Percentiles rank a stretch among this genome's conserved stretches.
phyloP scores from a whole-genome alignment of 2,329 filamentous ascomycete genomes.

The Colletotrichum tabaci region DNA sequence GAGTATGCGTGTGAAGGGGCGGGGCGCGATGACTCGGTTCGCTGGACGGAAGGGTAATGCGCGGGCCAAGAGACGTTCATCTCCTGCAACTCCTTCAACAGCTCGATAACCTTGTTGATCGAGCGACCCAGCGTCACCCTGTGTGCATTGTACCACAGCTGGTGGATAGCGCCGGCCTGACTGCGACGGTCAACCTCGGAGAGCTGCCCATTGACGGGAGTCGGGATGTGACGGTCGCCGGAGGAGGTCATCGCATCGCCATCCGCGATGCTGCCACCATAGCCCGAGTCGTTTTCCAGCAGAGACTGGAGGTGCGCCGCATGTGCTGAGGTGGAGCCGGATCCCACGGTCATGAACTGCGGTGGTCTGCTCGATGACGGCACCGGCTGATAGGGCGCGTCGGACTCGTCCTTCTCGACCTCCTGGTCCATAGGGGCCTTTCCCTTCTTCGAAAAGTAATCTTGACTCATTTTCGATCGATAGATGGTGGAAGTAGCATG shows the following conservation, averaged over 20 bases:
- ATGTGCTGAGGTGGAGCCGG: constrained; percentile 84
- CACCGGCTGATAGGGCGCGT: constrained; percentile 46
- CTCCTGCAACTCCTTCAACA: constrained; percentile 85
- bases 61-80: constrained; percentile 95
- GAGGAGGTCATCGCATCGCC: constrained; percentile 64
- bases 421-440: constrained; percentile 59
- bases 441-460: constrained; percentile 70
- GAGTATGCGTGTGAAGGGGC: constrained; percentile 76
- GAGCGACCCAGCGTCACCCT: constrained; percentile 87
- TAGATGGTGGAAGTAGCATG: constrained; percentile 52
- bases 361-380: constrained; percentile 58
- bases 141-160: constrained; percentile 96
- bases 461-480: constrained; percentile 70
- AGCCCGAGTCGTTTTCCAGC: constrained; percentile 91
- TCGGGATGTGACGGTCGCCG: constrained; percentile 46
- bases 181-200: constrained; percentile 62
- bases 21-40: constrained; percentile 71
- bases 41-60: constrained; percentile 90
- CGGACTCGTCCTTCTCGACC: constrained; percentile 46
- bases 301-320: constrained; percentile 85
- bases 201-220: constrained; percentile 48
- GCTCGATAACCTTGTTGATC: constrained; percentile 88
- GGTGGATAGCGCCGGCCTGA: constrained; percentile 88
- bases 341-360: constrained; percentile 90
- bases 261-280: constrained; percentile 83